Evolutionary conservation across 371 early-diverging fungal species (phyloP).

Genomic region (Thermomucor indicae-seudaticae): DNA sequence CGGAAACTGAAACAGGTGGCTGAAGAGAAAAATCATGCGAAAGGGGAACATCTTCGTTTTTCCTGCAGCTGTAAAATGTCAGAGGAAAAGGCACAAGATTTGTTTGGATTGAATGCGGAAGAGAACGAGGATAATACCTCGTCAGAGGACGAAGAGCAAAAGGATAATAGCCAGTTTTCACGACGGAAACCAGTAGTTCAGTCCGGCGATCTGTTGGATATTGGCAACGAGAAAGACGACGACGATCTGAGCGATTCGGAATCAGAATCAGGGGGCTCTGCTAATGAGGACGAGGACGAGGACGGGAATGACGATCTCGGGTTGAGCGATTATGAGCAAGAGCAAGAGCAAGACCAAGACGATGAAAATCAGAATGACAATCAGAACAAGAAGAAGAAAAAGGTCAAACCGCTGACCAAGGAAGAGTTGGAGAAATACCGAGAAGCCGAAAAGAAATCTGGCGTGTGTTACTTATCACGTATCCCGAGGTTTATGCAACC

Average conservation of each 20-base stretch:
- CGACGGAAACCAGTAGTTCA: background rate
- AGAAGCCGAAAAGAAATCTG: conserved; percentile 67
- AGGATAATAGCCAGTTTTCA: background rate
- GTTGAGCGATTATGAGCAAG: no score
- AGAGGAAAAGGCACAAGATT: background rate
- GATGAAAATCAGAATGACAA: background rate
- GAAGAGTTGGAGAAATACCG: conserved; percentile 71
- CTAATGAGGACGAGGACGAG: background rate
- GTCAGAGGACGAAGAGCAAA: background rate
- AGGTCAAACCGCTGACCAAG: conserved; percentile 63
- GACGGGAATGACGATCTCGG: background rate
- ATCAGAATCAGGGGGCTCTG: background rate
- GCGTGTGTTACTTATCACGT: conserved; percentile 87
- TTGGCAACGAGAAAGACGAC: background rate
- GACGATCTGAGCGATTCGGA: background rate
- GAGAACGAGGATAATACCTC: background rate
- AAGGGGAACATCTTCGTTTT: background rate
- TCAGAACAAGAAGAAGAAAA: conserved; percentile 32
- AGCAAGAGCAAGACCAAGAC: no score
- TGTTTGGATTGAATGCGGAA: background rate
- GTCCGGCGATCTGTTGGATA: background rate
- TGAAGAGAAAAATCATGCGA: no score
- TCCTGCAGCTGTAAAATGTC: background rate
- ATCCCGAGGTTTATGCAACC: conserved; percentile 93
- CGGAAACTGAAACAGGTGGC: no score